Base-by-base conservation (phyloP, 176 grass and related monocot genomes). In the Avena sativa region DNA sequence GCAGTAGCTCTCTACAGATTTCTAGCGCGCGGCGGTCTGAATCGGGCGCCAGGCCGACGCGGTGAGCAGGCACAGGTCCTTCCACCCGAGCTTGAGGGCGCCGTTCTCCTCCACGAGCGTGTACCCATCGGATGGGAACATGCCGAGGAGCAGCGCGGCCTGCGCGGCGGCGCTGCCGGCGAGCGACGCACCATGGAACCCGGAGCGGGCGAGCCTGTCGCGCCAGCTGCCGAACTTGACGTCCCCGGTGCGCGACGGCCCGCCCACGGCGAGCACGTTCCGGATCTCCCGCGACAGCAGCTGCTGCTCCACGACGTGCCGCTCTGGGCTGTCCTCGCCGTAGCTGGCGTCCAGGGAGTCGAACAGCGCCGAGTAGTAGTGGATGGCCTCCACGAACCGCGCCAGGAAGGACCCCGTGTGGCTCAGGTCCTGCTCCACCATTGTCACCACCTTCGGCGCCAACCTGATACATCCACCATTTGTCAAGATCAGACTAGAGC, bases 381-480 rank as follows among this genome's bases (percentile, higher is more conserved):
- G 96, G 89, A 98, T 98, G n/a, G 96, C 96, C 88, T 98, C 96
- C 53, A 98, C 96, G 84, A 98, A 98, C 19, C 93, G 93, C 25
- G 88, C 93, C 63, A 98, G 89, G 89, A 98, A 98, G 14, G 96
- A 91, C 11, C 96, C 96, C 1, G 93, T 93, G 81, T 95, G 96
- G 88, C 96, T 94, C 44, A 98, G 90, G 77, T 98, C 96, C 88
- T 98, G 96, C 88, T 98, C 96, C 62, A 98, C 96, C 91, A 98
- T 98, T 52, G 96, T 98, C 79, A 98, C 96, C 87, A 98, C 96
- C 93, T 95, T 98, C 7, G 96, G 96, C 64, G 91, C 88, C 92
- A 98, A 84, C 93, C 96, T 98, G 67, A 63, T 30, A 21, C 0
- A 67, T 74, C 46, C 49, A 57, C 51, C 4, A 52, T 1, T 43